Base-by-base conservation (phyloP, 805 yeast species). In the Pichia phayaonensis region DNA sequence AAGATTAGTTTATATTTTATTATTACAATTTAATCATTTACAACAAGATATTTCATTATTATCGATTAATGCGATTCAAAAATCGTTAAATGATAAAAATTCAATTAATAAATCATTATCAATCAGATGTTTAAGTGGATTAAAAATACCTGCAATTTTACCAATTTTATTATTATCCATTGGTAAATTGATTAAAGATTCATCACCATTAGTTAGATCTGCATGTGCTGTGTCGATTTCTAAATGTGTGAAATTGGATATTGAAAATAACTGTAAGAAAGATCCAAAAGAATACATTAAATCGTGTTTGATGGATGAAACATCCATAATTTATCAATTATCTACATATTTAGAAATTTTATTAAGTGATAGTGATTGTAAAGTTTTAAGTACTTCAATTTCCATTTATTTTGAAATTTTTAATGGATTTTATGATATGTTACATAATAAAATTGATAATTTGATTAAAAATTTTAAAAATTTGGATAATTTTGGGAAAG, bases 31-130 rank as follows among this genome's bases (percentile, higher is more conserved):
- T 63, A 94, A 96, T 23, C 95, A 88, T 54, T 66, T 73, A 49
- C 90, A 88, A 57, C 96, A 94, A 11, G 96, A 90, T 63, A 76
- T 87, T n/a, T 94, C 98, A 2, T 74, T 94, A 21, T 72, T 94
- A 44, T 81, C 96, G 1, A 86, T 94, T 56, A 94, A 94, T 65
- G 86, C 97, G 1, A 86, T 94, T 45, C 99, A 94, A 65, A 89
- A 86, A 66, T 75, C 88, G 1, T 68, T 92, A 27, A 72, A 76
- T 11, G 96, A 89, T 58, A 80, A 80, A 56, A 77, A 76, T 53
- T 84, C 95, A 2, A 74, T 79, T 12, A 71, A 76, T 18, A 72
- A 98, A 55, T 77, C 90, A 2, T 71, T 87, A 50, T 84, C 95
- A 0, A 76, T 94, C 42, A 75, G 90, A 48, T 83, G 90, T 15